Evolutionary conservation across 2,329 filamentous ascomycete species (phyloP), one percentile per base, ranked within the genome.

Genomic region (Massarina eburnea): DNA sequence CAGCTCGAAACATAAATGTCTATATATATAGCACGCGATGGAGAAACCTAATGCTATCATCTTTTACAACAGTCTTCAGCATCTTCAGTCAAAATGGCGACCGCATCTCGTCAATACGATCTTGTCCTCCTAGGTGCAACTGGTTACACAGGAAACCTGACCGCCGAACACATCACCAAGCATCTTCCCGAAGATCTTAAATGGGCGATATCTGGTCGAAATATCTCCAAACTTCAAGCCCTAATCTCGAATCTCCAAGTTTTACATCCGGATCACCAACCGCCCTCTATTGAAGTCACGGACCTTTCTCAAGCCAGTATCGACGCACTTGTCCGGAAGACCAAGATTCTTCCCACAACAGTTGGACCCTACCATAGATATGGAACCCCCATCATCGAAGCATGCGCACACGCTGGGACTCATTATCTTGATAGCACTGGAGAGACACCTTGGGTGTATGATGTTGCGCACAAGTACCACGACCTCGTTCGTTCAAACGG

Each of bases 121-220:
- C 39, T 48, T 27, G 33, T 54, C 20, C 21, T 54, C 15, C 47
- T 50, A 3, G 51, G 51, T 8, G 48, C 47, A 36, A 54, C 51
- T 2, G 51, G 48, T 12, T 54, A 48, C 21, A 51, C 47, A 12
- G 51, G 47, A 27, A 24, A 18, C 2, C 45, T 54, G 4, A 43
- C 38, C n/a, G 47, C 48, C 12, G 41, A 50, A 18, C 41, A 51
- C 27, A 50, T 54, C 20, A 39, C 45, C 10, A 36, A 29, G 5
- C 22, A 46, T 30, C 44, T 48, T 22, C 51, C 48, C 4, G 36
- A 32, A 14, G 44, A 33, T 21, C 33, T 51, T 2, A 36, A 30
- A 3, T 54, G 51, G 51, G 48, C 48, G n/a, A 42, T 54, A 14
- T 35, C 51, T 4, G 51, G 42, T 1, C 51, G 51, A 10, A 45